Evolutionary conservation across 257 asterid species (phyloP).

Genomic region (Solanum pimpinellifolium): DNA sequence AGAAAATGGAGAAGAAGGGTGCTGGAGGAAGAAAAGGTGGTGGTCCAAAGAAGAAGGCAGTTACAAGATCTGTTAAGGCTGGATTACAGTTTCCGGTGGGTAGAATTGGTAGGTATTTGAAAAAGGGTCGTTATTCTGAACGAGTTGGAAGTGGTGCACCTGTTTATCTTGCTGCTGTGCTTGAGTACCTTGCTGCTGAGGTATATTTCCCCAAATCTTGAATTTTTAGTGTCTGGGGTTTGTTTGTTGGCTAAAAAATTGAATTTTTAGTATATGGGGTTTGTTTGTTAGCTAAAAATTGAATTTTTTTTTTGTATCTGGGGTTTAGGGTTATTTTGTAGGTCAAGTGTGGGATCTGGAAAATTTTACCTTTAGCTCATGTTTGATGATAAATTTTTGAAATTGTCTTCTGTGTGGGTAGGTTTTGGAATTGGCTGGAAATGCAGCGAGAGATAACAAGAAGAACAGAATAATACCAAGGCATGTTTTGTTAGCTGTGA

Average conservation of each 20-base stretch:
- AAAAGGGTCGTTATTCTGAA: conserved; percentile 37
- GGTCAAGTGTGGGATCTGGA: not conserved
- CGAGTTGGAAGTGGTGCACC: conserved; percentile 40
- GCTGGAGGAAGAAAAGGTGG: conserved; percentile 43
- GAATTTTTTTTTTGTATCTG: too few relatives aligned
- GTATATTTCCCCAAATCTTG: not conserved
- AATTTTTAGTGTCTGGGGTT: not conserved
- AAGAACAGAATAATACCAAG: conserved; percentile 65
- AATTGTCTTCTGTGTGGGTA: not conserved
- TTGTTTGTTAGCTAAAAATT: too few relatives aligned
- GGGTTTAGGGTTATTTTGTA: not conserved
- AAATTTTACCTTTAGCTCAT: not conserved
- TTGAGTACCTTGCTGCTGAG: conserved; percentile 48
- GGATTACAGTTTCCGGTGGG: conserved; percentile 51
- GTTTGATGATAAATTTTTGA: not conserved
- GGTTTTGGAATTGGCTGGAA: conserved; percentile 80
- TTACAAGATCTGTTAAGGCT: conserved; percentile 37
- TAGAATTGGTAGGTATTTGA: conserved; percentile 44
- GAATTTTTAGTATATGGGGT: not conserved
- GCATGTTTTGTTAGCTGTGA: conserved; percentile 56
- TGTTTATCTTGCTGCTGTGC: conserved; percentile 39
- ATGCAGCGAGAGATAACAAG: conserved; percentile 78
- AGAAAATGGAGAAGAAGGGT: conserved; percentile 34
- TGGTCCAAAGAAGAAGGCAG: conserved; percentile 44
- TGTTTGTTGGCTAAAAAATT: not conserved